These are phyloP conservation scores for Apiospora malaysiana DNA, from an alignment of 2,329 filamentous ascomycete genomes.

Conservation along the genomic window DNA sequence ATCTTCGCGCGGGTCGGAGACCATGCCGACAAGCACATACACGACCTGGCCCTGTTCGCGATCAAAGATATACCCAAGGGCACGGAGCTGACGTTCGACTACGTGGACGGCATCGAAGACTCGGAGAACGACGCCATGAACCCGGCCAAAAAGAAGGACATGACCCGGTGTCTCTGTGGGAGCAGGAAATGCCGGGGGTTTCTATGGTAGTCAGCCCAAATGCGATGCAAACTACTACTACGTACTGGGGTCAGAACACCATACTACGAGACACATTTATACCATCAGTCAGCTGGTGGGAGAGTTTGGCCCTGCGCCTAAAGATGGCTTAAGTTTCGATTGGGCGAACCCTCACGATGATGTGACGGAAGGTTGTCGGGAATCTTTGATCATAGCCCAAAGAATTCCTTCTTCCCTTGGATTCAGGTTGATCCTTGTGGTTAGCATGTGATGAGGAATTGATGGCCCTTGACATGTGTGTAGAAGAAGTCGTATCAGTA, in stretches of 20 bases:
- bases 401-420: neutral
- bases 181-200: slow-evolving; percentile 70
- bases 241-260: neutral
- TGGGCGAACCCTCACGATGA: neutral
- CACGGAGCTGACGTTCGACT: slow-evolving; percentile 81
- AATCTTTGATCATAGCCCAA: neutral
- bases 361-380: slow-evolving; percentile 9
- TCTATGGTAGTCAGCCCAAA: slow-evolving; percentile 61
- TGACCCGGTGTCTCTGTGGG: slow-evolving; percentile 67
- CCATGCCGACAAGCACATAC: slow-evolving; percentile 74
- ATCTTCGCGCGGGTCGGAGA: slow-evolving; percentile 83
- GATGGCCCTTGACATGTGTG: neutral
- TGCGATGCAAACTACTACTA: neutral
- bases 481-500: neutral
- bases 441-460: neutral
- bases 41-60: slow-evolving; percentile 80
- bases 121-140: slow-evolving; percentile 56
- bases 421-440: neutral
- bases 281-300: neutral
- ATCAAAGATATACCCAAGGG: slow-evolving; percentile 67
- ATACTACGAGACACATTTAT: neutral
- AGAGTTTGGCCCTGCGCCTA: slow-evolving; percentile 17
- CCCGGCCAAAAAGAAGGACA: slow-evolving; percentile 54
- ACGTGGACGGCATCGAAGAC: slow-evolving; percentile 68
- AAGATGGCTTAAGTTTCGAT: neutral